Percentiles rank a stretch among this genome's conserved stretches.
These are phyloP conservation scores for Hyaloperonospora brassicae DNA, from an alignment of 352 stramenopile species.

Conservation along the genomic window DNA sequence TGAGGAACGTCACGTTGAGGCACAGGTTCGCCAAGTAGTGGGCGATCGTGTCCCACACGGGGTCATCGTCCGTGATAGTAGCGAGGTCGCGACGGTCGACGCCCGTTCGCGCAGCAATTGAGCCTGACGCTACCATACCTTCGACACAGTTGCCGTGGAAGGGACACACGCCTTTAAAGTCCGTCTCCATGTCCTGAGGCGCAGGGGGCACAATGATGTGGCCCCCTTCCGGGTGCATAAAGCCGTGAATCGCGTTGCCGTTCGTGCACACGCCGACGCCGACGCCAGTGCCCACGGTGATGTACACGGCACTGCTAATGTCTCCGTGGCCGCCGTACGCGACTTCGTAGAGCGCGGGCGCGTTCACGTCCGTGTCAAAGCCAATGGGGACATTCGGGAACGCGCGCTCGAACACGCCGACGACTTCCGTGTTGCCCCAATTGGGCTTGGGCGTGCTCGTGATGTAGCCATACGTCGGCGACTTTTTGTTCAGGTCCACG, in stretches of 20 bases:
- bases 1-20: constrained; percentile 88
- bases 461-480: constrained; percentile 90
- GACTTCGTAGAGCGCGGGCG: constrained; percentile 92
- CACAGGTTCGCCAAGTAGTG: constrained; percentile 94
- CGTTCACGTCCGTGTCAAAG: constrained; percentile 98
- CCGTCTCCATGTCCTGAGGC: constrained; percentile 69
- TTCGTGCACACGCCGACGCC: constrained; percentile 92
- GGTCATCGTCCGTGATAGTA: constrained; percentile 78
- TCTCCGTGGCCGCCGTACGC: constrained; percentile 66
- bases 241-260: constrained; percentile 87
- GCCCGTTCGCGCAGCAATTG: constrained; percentile 84
- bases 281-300: constrained; percentile 94
- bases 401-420: constrained; percentile 61
- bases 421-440: constrained; percentile 84
- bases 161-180: constrained; percentile 74
- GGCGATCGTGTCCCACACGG: constrained; percentile 90
- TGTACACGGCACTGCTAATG: constrained; percentile 86
- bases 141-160: constrained; percentile 91
- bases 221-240: constrained; percentile 93
- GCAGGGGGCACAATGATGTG: constrained; percentile 70
- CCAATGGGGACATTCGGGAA: constrained; percentile 70
- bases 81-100: constrained; percentile 61
- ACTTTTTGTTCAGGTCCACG: constrained; percentile 79
- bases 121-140: constrained; percentile 84
- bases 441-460: constrained; percentile 91